Evolutionary conservation across 2,329 filamentous ascomycete species (phyloP).

Genomic region (Claviceps humidiphila): DNA sequence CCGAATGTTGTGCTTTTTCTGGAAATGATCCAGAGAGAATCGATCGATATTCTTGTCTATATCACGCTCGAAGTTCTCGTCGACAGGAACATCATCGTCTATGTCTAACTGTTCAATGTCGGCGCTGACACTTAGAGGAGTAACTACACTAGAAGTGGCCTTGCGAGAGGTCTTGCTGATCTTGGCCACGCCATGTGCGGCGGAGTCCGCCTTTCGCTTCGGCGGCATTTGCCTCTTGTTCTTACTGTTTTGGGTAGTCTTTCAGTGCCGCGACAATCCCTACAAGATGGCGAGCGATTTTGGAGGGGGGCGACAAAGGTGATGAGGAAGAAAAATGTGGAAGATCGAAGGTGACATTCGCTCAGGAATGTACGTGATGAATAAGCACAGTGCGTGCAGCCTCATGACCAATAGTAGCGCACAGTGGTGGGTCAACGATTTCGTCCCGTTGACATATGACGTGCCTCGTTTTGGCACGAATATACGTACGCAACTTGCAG

Average conservation of each 20-base stretch:
- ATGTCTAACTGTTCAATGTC: conserved; percentile 30
- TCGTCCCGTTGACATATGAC: too few relatives aligned
- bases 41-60: conserved; percentile 46
- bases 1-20: conserved; percentile 29
- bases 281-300: not conserved
- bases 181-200: conserved; percentile 36
- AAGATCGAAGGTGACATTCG: not conserved
- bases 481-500: not conserved
- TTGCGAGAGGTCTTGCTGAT: conserved; percentile 41
- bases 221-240: conserved; percentile 40
- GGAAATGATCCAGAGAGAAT: conserved; percentile 41
- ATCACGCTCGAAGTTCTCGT: conserved; percentile 38
- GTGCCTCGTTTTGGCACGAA: not conserved
- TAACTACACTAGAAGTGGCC: conserved; percentile 48
- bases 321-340: not conserved
- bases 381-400: not conserved
- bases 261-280: conserved; percentile 9
- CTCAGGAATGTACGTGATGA: not conserved
- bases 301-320: not conserved
- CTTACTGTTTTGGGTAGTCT: not conserved
- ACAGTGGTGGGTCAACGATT: not conserved
- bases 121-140: conserved; percentile 44
- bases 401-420: not conserved
- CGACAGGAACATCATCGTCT: conserved; percentile 36
- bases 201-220: conserved; percentile 53